phyloP scores from a whole-genome alignment of 352 stramenopile genomes.

The Globisporangium acanthophoron region DNA sequence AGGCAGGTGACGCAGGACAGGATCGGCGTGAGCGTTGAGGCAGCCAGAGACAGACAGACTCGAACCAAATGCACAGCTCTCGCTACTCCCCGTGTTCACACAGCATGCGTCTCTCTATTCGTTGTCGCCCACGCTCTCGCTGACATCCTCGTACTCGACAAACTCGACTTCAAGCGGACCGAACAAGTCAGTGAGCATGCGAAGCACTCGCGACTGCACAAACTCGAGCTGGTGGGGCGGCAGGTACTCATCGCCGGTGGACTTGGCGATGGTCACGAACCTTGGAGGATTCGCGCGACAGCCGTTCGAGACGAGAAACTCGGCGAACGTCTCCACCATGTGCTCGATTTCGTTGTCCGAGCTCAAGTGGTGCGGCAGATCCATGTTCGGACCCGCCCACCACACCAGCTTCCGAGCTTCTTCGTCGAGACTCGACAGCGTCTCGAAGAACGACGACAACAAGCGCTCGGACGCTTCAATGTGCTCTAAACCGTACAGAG shows the following conservation, averaged over 20 bases:
- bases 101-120: neutral
- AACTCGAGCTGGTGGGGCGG: conserved; percentile 51
- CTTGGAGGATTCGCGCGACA: conserved; percentile 30
- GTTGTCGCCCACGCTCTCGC: neutral
- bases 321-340: conserved; percentile 30
- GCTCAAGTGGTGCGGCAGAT: conserved; percentile 65
- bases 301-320: conserved; percentile 23
- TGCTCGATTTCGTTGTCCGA: conserved; percentile 40
- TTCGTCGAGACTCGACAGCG: conserved; percentile 23
- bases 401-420: conserved; percentile 27
- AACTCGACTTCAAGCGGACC: conserved; percentile 25
- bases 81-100: neutral
- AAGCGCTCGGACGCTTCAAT: conserved; percentile 8
- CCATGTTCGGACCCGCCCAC: conserved; percentile 48
- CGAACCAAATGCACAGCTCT: neutral
- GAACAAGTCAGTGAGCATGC: conserved; percentile 36
- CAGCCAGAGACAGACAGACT: neutral
- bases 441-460: conserved; percentile 16
- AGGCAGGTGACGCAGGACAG: neutral
- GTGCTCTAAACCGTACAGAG: conserved; percentile 21
- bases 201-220: conserved; percentile 41
- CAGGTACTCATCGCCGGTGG: conserved; percentile 64
- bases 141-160: conserved; percentile 44
- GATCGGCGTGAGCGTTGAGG: neutral
- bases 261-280: conserved; percentile 84